Conservation (phyloP, 257 asterid species). For the Solanum dulcamara region DNA sequence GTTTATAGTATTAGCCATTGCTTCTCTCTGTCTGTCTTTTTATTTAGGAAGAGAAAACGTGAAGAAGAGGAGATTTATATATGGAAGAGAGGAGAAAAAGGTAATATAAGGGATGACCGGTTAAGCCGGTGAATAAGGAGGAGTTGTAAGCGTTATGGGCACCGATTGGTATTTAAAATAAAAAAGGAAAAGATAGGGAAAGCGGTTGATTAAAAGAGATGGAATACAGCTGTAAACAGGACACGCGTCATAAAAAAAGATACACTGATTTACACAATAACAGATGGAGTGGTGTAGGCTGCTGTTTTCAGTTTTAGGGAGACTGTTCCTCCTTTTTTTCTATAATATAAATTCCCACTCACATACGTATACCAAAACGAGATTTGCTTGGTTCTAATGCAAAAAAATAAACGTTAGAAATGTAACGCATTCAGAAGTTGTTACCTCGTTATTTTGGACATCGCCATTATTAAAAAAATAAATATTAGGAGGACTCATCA, state of each 20-base stretch:
- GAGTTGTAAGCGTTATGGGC: conserved; percentile 42
- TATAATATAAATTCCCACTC: neutral
- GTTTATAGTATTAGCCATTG: conserved; percentile 6
- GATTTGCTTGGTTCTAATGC: neutral
- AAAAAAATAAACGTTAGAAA: neutral
- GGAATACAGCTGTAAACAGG: conserved; percentile 80
- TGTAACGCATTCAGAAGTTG: neutral
- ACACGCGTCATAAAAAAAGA: conserved; percentile 62
- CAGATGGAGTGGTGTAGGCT: neutral
- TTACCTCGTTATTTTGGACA: neutral
- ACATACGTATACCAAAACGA: neutral
- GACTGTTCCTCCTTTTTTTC: neutral
- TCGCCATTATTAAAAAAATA: too few species aligned
- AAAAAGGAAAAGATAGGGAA: conserved; percentile 12
- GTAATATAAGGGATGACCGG: conserved; percentile 17
- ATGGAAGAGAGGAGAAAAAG: neutral
- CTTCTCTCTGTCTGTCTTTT: neutral
- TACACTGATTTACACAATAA: conserved; percentile 34
- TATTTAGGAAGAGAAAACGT: neutral
- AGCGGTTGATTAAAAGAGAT: conserved; percentile 34
- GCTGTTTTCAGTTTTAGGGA: neutral
- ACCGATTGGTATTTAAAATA: conserved; percentile 16
- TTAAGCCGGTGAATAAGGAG: neutral
- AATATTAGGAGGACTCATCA: too few species aligned
- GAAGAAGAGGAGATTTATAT: conserved; percentile 7